Percentiles rank a stretch among this genome's conserved stretches.
Conservation (phyloP, 1,284 basidiomycete genomes). For the Termitomyces sp. region DNA sequence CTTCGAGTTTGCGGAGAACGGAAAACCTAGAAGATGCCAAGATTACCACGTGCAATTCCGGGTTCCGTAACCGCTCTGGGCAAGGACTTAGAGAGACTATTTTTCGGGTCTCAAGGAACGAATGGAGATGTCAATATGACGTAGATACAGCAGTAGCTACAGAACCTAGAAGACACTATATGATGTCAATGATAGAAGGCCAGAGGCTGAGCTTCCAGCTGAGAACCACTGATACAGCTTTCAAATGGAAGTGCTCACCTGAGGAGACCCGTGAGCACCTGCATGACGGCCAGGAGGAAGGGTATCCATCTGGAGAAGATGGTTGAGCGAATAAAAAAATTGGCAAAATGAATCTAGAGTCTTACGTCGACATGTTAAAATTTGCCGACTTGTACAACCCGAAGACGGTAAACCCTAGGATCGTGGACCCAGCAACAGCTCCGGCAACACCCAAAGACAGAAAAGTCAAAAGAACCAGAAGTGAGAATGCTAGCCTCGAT, state of each 20-base stretch:
- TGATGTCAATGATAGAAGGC: slow-evolving; percentile 26
- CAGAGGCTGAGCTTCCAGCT: slow-evolving; percentile 17
- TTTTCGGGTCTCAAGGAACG: neutral
- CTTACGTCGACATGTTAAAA: slow-evolving; percentile 80
- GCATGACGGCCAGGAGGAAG: slow-evolving; percentile 69
- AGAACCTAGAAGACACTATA: slow-evolving; percentile 13
- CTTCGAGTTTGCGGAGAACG: neutral
- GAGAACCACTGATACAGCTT: neutral
- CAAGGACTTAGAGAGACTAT: neutral
- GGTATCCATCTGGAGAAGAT: slow-evolving; percentile 65
- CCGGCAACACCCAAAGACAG: slow-evolving; percentile 51
- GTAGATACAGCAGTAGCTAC: slow-evolving; percentile 3
- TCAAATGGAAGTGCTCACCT: slow-evolving; percentile 36
- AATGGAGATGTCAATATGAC: neutral
- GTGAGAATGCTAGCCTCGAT: slow-evolving; percentile 56
- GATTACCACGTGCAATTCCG: slow-evolving; percentile 2
- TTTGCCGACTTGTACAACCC: slow-evolving; percentile 65
- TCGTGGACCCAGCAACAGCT: slow-evolving; percentile 63
- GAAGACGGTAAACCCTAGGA: slow-evolving; percentile 67
- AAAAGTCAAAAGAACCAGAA: slow-evolving; percentile 63
- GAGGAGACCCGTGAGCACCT: slow-evolving; percentile 62
- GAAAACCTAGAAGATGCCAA: neutral
- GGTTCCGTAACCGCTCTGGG: neutral
- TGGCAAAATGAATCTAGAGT: slow-evolving; percentile 46
- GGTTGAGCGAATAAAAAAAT: slow-evolving; percentile 3